Base-by-base conservation (phyloP, 2,329 filamentous ascomycete species). In the Chaetomium strumarium region DNA sequence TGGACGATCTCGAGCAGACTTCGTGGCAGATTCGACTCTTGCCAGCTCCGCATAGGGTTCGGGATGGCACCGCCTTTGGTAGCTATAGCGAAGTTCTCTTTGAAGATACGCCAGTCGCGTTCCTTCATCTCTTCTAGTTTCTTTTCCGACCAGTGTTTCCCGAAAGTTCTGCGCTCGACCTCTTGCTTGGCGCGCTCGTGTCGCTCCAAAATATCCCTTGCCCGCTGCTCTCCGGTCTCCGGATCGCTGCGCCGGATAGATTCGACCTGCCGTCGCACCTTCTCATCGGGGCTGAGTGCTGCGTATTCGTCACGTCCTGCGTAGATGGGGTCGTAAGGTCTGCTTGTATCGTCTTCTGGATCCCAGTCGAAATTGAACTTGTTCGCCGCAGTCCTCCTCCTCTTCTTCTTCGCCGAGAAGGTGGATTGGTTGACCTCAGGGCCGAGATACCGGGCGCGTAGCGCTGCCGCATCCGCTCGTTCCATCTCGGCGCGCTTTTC, bases 351-450 rank as follows among this genome's bases (percentile, higher is more conserved):
- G 66, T 99, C 93, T 56, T 95, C 88, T 1, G 83, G 80, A 62
- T 96, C 95, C 93, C 93, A 99, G 63, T 95, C 93, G 63, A 99
- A 99, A 64, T 96, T 99, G 75, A 99, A 99, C 68, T 99, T 97
- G 71, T 91, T 90, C 65, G 96, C 92, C 1, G 89, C 93, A 1
- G 90, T 95, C 56, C 92, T 80, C 73, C 88, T 87, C 52, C 92
- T 81, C 75, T 97, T 97, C 79, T 97, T 99, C 74, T 93, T 89
- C 1, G 91, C 91, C 0, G 90, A 95, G 66, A 97, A 96, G 36
- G 81, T 95, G 52, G 77, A 79, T 58, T 85, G 81, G 59, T 93
- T 95, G 48, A 88, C 83, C 58, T 96, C 89, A 1, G 89, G 86
- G 3, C 93, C 93, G 79, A 97, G 91, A 66, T 99, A 99, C 56